Evolutionary conservation across 2,329 filamentous ascomycete genomes (phyloP), one percentile per base, ranked within the genome.

Genomic region (Fusarium praegraminearum): DNA sequence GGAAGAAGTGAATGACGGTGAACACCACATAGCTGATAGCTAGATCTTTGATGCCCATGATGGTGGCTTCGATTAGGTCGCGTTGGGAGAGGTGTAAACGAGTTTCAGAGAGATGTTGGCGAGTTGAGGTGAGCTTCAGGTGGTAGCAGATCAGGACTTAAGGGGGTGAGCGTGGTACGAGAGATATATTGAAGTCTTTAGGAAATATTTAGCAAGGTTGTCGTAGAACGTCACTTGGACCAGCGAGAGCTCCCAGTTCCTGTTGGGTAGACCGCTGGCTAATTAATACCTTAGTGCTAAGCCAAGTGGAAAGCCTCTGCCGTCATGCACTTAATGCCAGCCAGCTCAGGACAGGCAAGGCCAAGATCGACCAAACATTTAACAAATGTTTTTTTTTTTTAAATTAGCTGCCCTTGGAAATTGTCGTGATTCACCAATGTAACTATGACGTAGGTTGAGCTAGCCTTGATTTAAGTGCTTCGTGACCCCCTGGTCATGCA

Each of bases 1-100:
- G 92, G 65, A 90, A 80, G 78, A 94, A 84, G 77, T 94, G 91
- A n/a, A 94, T 80, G 69, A 85, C 70, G 26, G 85, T 81, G 76
- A 91, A 91, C 70, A 84, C 75, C 72, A 90, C 71, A 69, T 87
- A 87, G 78, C 83, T 81, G 74, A 79, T 56, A 22, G 82, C 75
- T 54, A 84, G 77, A 63, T 80, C 82, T 51, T 83, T 75, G 62
- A 85, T 56, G 49, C 82, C 83, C 84, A 86, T 86, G 13, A 40
- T 56, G 40, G 36, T 49, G 38, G 24, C 38, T 45, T 65, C 41
- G 26, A 33, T 22, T 60, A 18, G 60, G 40, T 35, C 36, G 54
- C 35, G 53, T n/a, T 16, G 16, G 41, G 36, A 18, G 28, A 24
- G 36, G 35, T n/a, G 51, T 35, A 33, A 69, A n/a, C 38, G 5